phyloP scores from a whole-genome alignment of 345 rosid genomes.

The Raphanus sativus region DNA sequence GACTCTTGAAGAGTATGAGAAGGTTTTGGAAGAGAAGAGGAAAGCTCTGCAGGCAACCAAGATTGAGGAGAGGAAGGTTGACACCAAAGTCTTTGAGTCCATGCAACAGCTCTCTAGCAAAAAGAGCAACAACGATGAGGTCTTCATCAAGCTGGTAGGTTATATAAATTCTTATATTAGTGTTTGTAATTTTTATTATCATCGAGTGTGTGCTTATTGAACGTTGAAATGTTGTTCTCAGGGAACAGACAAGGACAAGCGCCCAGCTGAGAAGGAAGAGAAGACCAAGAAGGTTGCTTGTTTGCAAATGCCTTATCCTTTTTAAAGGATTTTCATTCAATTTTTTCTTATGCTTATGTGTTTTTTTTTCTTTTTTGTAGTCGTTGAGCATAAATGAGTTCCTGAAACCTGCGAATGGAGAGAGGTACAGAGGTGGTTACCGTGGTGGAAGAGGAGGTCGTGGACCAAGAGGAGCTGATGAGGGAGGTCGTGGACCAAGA shows the following conservation, averaged over 20 bases:
- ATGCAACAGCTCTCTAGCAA: slow-evolving; percentile 75
- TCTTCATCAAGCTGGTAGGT: slow-evolving; percentile 63
- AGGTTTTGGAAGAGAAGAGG: slow-evolving; percentile 66
- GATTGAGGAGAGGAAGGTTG: slow-evolving; percentile 69
- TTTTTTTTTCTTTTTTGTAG: slow-evolving; percentile 30
- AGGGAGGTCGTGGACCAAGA: slow-evolving; percentile 19
- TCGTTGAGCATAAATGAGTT: slow-evolving; percentile 67
- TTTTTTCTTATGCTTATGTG: neutral
- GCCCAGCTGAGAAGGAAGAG: slow-evolving; percentile 59
- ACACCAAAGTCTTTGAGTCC: slow-evolving; percentile 56
- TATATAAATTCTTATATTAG: neutral
- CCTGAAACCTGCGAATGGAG: slow-evolving; percentile 71
- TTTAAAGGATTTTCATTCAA: neutral
- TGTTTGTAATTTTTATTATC: neutral
- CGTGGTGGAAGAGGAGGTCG: slow-evolving; percentile 52
- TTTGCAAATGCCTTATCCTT: neutral
- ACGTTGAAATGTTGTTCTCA: slow-evolving; percentile 5
- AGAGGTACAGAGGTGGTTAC: slow-evolving; percentile 49
- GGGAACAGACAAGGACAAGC: slow-evolving; percentile 76
- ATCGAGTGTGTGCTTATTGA: neutral
- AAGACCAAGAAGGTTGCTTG: slow-evolving; percentile 53
- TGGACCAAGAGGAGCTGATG: slow-evolving; percentile 37
- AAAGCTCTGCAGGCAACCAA: slow-evolving; percentile 55
- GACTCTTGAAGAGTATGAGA: slow-evolving; percentile 89
- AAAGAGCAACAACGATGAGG: slow-evolving; percentile 53